phyloP scores from a whole-genome alignment of 257 asterid species.

The Gynochthodes officinalis region DNA sequence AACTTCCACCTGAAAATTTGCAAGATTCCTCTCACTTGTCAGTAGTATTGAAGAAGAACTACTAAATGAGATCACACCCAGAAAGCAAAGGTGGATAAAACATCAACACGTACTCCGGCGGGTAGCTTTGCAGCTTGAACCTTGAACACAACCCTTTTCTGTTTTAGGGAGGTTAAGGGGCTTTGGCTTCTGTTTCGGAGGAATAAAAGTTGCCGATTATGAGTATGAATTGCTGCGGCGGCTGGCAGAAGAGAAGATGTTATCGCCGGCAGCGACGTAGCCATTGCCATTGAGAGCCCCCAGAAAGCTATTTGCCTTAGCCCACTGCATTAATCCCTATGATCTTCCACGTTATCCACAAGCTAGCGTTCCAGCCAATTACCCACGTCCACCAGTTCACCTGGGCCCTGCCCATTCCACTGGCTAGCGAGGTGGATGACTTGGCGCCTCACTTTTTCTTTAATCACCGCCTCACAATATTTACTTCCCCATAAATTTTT shows the following conservation, averaged over 20 bases:
- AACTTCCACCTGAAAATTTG: conserved; percentile 47
- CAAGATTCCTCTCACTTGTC: not conserved
- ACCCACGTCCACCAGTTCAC: not conserved
- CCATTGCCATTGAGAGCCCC: conserved; percentile 10
- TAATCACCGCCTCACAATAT: too few species aligned
- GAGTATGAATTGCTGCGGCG: conserved; percentile 8
- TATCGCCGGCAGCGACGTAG: conserved; percentile 32
- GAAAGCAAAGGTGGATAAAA: not conserved
- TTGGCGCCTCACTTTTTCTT: not conserved
- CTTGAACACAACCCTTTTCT: conserved; percentile 33
- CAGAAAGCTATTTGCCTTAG: not conserved
- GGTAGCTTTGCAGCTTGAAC: conserved; percentile 80
- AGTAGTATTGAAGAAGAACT: not conserved
- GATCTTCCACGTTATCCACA: conserved; percentile 18
- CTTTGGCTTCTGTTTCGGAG: conserved; percentile 12
- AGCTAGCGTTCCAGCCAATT: not conserved
- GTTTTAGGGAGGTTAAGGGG: conserved; percentile 15
- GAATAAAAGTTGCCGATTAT: conserved; percentile 20
- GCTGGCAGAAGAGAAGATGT: conserved; percentile 48
- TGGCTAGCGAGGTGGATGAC: not conserved
- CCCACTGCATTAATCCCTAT: not conserved
- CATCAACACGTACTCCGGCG: conserved; percentile 45
- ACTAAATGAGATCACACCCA: not conserved
- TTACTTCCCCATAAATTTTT: too few species aligned
- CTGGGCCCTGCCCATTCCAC: not conserved